Base-by-base conservation (phyloP, 805 yeast species). In the Tetrapisispora nanseiensis region DNA sequence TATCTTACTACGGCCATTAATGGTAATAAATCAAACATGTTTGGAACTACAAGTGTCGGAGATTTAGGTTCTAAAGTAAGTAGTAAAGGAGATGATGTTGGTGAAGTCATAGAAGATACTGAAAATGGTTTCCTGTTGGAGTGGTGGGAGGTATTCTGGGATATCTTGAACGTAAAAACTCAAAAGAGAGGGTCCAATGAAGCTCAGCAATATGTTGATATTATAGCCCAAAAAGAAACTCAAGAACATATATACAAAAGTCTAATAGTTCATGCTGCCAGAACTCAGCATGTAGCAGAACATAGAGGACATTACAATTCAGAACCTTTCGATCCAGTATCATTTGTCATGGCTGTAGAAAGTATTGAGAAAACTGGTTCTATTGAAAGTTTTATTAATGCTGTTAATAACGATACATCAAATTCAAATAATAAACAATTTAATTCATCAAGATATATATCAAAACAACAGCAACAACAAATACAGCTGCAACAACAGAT, bases 81-180 rank as follows among this genome's bases (percentile, higher is more conserved):
- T 4, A 26, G 18, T 24, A 16, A 18, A n/a, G 2, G 3, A 10
- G 33, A 27, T 6, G 16, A 4, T 12, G n/a, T 8, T 12, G 15
- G 21, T 12, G 28, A 24, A 2, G 59, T 59, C 51, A 68, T 45
- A 49, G 61, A 54, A 72, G 92, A 86, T 55, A 82, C 94, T 2
- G 92, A 94, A 0, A 85, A 81, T 52, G 92, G 95, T 6, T 87
- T 86, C 55, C 65, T 87, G 20, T 80, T 76, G 54, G 97, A 89
- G 60, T 87, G 97, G 97, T 87, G 96, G 96, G 86, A 79, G 67
- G 78, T 89, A 15, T 89, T 87, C 59, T 89, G 96, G 96, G 96
- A 87, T 58, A 80, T 86, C 23, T 85, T 82, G 62, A 83, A 83
- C 55, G 95, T 94, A 3, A 72, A 86, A 51, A 78, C 85, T 33